Evolutionary conservation across 1,284 basidiomycete genomes (phyloP), one percentile per base, ranked within the genome.

Genomic region (Nidula niveotomentosa): DNA sequence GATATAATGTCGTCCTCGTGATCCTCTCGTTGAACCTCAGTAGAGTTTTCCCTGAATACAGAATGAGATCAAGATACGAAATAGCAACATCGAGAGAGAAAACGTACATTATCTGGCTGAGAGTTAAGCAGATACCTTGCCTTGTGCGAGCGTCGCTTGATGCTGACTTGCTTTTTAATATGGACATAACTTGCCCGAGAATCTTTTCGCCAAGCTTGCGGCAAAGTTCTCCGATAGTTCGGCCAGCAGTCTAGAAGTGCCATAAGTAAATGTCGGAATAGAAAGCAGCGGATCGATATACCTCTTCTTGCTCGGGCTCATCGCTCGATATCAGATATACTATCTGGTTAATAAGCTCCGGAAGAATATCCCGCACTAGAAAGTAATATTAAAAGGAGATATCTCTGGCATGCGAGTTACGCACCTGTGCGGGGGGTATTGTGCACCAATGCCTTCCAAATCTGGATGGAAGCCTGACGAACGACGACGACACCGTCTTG

Each of bases 391-490:
- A 23, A 15, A 10, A 10, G 5, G 5, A 41, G 10, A 10, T 15
- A 10, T 41, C 10, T 12, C 10, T 41, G 15, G 15, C 15, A 12
- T 10, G 10, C 15, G 15, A 41, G 10, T 41, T 41, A 53, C 73
- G 48, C 65, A 91, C 91, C 87, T 62, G 91, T 93, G 55, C 88
- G 78, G 8, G 90, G 91, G 0, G 91, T 93, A 60, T 93, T 99
- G 72, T 94, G 86, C 30, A 99, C 96, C 59, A 99, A 79, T 1
- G 93, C 96, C 75, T 99, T 99, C 97, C 97, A 99, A 60, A 98
- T 98, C 60, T 96, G 94, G 53, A 96, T 86, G 0, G 96, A 94
- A 2, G 94, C 87, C 71, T 95, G 91, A 48, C 97, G 87, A 39
- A 99, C 96, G 46, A 89, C 84, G 49, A 86, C 88, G 63, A 98